phyloP scores from a whole-genome alignment of 1,284 basidiomycete species.

The Malassezia arunalokei region DNA sequence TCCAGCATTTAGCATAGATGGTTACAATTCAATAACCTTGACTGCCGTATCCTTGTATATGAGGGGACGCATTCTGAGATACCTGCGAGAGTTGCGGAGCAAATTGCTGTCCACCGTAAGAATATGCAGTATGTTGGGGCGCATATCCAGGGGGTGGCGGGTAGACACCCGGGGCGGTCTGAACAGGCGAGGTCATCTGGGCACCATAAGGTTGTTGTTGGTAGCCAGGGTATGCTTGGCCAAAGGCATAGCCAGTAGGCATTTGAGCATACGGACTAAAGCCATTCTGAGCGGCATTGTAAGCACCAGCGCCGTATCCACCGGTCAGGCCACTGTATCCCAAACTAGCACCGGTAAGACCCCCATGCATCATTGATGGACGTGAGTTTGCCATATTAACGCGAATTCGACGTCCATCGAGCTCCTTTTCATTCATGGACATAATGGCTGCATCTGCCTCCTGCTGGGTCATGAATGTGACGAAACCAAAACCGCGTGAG shows the following conservation, averaged over 20 bases:
- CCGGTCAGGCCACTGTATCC: conserved; percentile 37
- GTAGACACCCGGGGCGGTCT: conserved; percentile 24
- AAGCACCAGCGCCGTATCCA: conserved; percentile 41
- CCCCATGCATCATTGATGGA: conserved; percentile 40
- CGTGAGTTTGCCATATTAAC: conserved; percentile 90
- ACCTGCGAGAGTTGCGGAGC: conserved; percentile 1
- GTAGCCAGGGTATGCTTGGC: conserved; percentile 27
- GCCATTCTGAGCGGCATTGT: conserved; percentile 26
- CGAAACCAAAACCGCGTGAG: conserved; percentile 82
- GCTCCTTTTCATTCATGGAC: conserved; percentile 74
- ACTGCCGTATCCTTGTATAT: conserved; percentile 13
- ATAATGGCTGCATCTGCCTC: conserved; percentile 72
- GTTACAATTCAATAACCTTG: conserved; percentile 24
- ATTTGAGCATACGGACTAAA: conserved; percentile 25
- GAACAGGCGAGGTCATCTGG: background rate
- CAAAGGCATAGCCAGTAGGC: conserved; percentile 22
- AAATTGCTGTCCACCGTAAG: conserved; percentile 8
- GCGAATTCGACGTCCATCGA: conserved; percentile 77
- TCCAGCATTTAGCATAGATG: background rate
- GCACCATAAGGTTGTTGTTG: conserved; percentile 30
- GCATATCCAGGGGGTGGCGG: conserved; percentile 19
- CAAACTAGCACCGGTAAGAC: conserved; percentile 30
- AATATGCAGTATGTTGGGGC: conserved; percentile 23
- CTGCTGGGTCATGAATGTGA: conserved; percentile 49
- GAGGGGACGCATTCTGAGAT: conserved; percentile 4